Evolutionary conservation across 1,284 basidiomycete species (phyloP).

Genomic region (Cutaneotrichosporon mucoides): DNA sequence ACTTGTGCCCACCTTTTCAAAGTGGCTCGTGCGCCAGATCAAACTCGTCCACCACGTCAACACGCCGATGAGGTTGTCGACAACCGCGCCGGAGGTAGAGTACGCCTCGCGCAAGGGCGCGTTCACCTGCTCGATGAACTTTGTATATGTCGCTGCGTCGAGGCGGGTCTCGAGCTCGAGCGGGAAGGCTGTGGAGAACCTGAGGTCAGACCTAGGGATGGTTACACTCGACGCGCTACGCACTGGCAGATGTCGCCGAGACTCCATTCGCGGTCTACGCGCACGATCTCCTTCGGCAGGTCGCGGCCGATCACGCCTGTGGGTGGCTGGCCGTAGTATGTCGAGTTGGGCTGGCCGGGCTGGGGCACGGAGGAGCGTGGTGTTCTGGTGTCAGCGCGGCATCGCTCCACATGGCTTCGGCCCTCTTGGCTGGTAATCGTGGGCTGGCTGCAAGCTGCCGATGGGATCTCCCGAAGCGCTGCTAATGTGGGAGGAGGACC

Average conservation of each 20-base stretch:
- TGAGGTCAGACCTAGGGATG: conserved; percentile 8
- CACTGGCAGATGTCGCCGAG: conserved; percentile 50
- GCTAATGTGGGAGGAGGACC: no score
- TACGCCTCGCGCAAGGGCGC: conserved; percentile 46
- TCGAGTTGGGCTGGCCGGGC: conserved; percentile 20
- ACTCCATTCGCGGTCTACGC: conserved; percentile 51
- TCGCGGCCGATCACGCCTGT: conserved; percentile 40
- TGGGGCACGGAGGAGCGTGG: conserved; percentile 28
- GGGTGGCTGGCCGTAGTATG: conserved; percentile 34
- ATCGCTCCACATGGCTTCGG: no score
- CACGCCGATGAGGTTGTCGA: conserved; percentile 51
- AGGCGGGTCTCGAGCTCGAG: conserved; percentile 52
- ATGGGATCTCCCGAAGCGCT: no score
- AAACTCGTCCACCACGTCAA: conserved; percentile 50
- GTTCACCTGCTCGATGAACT: conserved; percentile 49
- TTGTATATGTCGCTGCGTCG: conserved; percentile 33
- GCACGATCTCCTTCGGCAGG: conserved; percentile 48
- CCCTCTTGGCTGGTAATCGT: no score
- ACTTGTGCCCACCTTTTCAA: conserved; percentile 44
- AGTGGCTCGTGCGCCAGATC: conserved; percentile 46
- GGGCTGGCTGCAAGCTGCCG: no score
- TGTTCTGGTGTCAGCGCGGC: conserved; percentile 13
- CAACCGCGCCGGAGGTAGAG: conserved; percentile 41
- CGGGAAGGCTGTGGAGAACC: conserved; percentile 49
- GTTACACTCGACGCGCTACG: conserved; percentile 10